phyloP scores from a whole-genome alignment of 108 stramenopile genomes.

The Fragilaria radians region DNA sequence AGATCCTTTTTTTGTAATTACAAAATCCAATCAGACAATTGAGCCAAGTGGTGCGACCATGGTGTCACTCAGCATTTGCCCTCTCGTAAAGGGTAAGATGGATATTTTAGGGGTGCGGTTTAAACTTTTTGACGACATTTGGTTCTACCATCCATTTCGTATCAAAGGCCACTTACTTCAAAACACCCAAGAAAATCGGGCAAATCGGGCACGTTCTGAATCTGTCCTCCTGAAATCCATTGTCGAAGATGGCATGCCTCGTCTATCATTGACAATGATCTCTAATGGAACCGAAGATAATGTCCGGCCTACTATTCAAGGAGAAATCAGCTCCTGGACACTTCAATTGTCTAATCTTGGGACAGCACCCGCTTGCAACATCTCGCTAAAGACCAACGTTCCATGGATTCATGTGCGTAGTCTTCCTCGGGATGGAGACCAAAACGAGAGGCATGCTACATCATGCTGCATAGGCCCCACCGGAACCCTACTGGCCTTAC shows the following conservation, averaged over 20 bases:
- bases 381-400: slow-evolving; percentile 69
- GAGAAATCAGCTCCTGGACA: slow-evolving; percentile 70
- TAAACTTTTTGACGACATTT: slow-evolving; percentile 63
- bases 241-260: slow-evolving; percentile 74
- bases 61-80: slow-evolving; percentile 53
- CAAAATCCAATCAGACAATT: slow-evolving; percentile 40
- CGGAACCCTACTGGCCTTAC: slow-evolving; percentile 68
- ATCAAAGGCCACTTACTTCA: slow-evolving; percentile 59
- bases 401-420: slow-evolving; percentile 65
- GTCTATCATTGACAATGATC: slow-evolving; percentile 44
- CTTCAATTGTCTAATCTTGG: slow-evolving; percentile 72
- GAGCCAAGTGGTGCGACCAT: slow-evolving; percentile 22
- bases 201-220: slow-evolving; percentile 62
- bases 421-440: slow-evolving; percentile 4
- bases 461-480: slow-evolving; percentile 72
- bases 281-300: not conserved
- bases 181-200: slow-evolving; percentile 56
- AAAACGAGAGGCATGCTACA: not conserved
- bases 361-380: slow-evolving; percentile 57
- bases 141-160: slow-evolving; percentile 72
- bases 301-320: slow-evolving; percentile 41
- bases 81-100: slow-evolving; percentile 64
- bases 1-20: slow-evolving; percentile 74
- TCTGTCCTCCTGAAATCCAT: slow-evolving; percentile 54
- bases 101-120: slow-evolving; percentile 72